Conservation (phyloP, 345 rosid genomes). For the Corchorus capsularis region DNA sequence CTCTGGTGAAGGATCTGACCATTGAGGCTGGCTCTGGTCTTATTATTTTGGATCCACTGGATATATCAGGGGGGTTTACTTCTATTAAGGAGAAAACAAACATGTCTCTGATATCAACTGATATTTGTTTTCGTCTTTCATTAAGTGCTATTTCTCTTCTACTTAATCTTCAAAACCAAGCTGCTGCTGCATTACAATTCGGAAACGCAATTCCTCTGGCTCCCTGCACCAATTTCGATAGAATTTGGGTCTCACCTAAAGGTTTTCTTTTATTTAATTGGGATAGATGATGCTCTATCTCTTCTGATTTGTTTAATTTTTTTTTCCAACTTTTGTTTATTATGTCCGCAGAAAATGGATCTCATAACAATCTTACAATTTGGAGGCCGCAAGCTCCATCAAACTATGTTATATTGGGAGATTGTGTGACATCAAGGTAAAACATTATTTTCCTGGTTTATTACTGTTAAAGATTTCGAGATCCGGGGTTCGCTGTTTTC, state of each 20-base stretch:
- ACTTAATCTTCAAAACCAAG: constrained; percentile 85
- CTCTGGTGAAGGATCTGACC: constrained; percentile 77
- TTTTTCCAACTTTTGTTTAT: not conserved
- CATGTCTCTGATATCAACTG: constrained; percentile 78
- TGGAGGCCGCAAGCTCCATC: constrained; percentile 98
- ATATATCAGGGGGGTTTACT: constrained; percentile 89
- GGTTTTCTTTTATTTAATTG: constrained; percentile 48
- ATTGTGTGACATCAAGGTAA: constrained; percentile 97
- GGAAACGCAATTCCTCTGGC: constrained; percentile 85
- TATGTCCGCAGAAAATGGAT: constrained; percentile 64
- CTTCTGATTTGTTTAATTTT: not conserved
- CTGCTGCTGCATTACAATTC: constrained; percentile 74
- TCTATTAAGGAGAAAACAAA: constrained; percentile 90
- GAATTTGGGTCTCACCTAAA: constrained; percentile 86
- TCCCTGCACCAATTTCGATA: constrained; percentile 82
- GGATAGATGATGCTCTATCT: constrained; percentile 8
- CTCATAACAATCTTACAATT: constrained; percentile 74
- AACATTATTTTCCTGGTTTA: not conserved
- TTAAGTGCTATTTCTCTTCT: constrained; percentile 83
- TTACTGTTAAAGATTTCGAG: not conserved
- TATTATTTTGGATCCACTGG: constrained; percentile 83
- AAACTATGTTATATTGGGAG: constrained; percentile 93
- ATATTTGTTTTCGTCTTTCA: constrained; percentile 86
- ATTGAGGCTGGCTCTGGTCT: constrained; percentile 99
- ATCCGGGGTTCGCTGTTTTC: not conserved